Base-by-base conservation (phyloP, 1,284 basidiomycete species). In the Malassezia furfur region DNA sequence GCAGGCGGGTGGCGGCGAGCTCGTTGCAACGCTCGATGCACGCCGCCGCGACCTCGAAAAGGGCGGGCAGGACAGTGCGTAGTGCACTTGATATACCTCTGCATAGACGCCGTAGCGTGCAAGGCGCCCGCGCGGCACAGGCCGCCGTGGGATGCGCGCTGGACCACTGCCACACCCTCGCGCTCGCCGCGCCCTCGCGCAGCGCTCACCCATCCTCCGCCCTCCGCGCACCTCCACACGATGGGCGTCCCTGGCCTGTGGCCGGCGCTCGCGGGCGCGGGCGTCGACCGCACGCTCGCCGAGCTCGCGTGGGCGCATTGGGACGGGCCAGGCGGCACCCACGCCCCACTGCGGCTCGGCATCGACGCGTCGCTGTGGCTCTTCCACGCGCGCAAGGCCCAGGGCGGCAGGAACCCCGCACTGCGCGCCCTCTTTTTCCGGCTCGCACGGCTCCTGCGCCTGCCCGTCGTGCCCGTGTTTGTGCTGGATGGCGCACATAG, bases 401-500 rank as follows among this genome's bases (percentile, higher is more conserved):
- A 68, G 0, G 72, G 70, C 4, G 78, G 79, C 2, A 68, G 76
- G 54, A 80, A 81, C 56, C 79, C 80, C 0, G 77, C 75, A 52
- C 64, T 81, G 17, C n/a, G 69, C 30, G 52, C 63, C 19, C 70
- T 82, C 39, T 81, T 80, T 65, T 80, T 77, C 68, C 78, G 79
- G 17, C 76, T 79, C 28, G 81, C 83, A 30, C 82, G 82, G 11
- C 80, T 96, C 2, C 81, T 88, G 66, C 80, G 80, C 50, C 80
- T 83, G 12, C 89, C 90, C 0, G 82, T 93, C 59, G 80, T 90
- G 19, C 88, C 88, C 0, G 78, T 96, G 2, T 94, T 96, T 74
- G 88, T 96, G 1, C 96, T 96, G 68, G 91, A 98, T 75, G 93
- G 93, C 0, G 85, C 87, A 0, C 80, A 84, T 49, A 81, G 90